These are phyloP conservation scores for Dalbergia oliveri DNA, from an alignment of 306 rosid genomes.

Conservation along the genomic window DNA sequence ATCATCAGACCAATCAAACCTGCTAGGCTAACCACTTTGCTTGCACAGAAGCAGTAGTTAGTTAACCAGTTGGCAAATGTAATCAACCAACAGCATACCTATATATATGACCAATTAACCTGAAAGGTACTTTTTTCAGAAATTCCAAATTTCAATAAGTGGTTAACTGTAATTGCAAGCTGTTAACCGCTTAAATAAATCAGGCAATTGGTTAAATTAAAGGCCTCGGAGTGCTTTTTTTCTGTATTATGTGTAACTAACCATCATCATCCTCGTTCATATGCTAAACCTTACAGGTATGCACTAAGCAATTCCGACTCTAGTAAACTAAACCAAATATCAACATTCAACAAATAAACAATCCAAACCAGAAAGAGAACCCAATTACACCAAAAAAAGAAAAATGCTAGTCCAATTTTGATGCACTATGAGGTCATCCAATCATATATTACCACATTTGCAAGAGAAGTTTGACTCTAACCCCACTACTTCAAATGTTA, in stretches of 20 bases:
- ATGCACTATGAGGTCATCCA: too few species aligned
- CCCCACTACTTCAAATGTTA: too few species aligned
- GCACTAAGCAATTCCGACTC: conserved; percentile 7
- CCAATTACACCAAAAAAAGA: too few species aligned
- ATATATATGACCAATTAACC: background rate
- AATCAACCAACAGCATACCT: background rate
- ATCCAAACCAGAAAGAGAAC: too few species aligned
- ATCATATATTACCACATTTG: too few species aligned
- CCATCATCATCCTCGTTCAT: background rate
- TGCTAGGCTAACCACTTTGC: background rate
- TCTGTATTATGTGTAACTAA: too few species aligned
- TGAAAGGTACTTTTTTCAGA: background rate
- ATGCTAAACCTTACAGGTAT: background rate
- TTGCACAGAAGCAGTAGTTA: background rate
- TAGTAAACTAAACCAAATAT: background rate
- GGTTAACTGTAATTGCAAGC: background rate
- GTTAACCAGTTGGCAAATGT: background rate
- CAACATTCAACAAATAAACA: background rate
- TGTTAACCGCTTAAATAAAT: background rate
- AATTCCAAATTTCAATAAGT: background rate
- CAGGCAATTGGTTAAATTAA: background rate
- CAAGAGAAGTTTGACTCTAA: too few species aligned
- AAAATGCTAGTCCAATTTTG: too few species aligned
- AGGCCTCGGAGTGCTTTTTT: background rate
- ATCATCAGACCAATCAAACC: background rate